Base-by-base conservation (phyloP, 768 basidiomycete species). In the Podaxis sp. region DNA sequence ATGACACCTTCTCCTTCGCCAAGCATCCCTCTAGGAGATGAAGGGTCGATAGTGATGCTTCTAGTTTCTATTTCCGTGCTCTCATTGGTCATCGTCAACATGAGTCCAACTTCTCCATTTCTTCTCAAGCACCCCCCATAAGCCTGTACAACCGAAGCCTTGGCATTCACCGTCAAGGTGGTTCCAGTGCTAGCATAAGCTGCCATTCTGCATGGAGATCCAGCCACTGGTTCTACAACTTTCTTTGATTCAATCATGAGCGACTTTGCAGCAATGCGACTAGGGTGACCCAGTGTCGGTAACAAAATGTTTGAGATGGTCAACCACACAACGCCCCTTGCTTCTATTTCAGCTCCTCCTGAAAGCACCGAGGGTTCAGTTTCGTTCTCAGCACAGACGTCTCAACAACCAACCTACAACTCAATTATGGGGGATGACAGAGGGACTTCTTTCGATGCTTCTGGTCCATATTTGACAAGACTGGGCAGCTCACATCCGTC, bases 261-360 rank as follows among this genome's bases (percentile, higher is more conserved):
- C 66, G 86, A 89, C 50, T 83, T 82, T 64, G 87, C 89, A 10
- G 78, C 74, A 2, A 73, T 78, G 66, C 76, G 82, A n/a, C 72
- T 89, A 0, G 85, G 81, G 2, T 82, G 91, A 11, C 92, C 91
- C 2, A 89, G 87, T 2, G 71, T 93, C 3, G 91, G 92, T 1
- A 91, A 93, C 73, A 93, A 92, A 81, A 94, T 94, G 92, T 89
- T 94, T 65, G 86, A 89, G 40, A 85, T 80, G 12, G 72, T 67
- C 6, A 84, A 84, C 38, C 80, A 78, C 52, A 82, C 80, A 1
- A 78, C 82, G 63, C 83, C 88, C 0, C 77, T 91, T 30, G 70
- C 79, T 0, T 76, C 88, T 0, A 90, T 92, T 64, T 83, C 87
- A 0, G 87, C 84, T 0, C 90, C 90, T 0, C 81, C 81, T 51